A percentile compares a stretch with the other conserved stretches of the same genome.
These are phyloP conservation scores for Salix arbutifolia DNA, from an alignment of 345 rosid species.

Conservation along the genomic window DNA sequence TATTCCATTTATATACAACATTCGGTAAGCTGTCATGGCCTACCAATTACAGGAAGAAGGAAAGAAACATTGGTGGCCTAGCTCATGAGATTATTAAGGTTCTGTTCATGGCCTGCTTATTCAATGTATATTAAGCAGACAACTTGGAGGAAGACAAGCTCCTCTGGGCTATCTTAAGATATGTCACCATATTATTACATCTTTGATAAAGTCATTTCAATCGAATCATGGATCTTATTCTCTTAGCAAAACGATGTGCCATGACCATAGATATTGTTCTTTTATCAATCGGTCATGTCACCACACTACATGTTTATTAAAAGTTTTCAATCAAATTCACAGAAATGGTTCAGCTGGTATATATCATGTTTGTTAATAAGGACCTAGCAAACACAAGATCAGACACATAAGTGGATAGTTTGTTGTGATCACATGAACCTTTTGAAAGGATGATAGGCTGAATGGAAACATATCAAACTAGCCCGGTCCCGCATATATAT, in stretches of 20 bases:
- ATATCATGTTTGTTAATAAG: background rate
- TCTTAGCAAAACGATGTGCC: background rate
- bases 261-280: background rate
- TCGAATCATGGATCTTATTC: conserved; percentile 1
- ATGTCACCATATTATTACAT: background rate
- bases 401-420: background rate
- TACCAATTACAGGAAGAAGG: background rate
- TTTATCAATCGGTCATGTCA: background rate
- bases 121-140: background rate
- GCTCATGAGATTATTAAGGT: background rate
- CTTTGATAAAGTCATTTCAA: background rate
- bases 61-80: background rate
- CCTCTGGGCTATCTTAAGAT: background rate
- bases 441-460: conserved; percentile 13
- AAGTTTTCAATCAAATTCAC: background rate
- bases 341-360: background rate
- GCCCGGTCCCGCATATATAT: background rate
- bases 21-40: background rate
- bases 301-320: background rate
- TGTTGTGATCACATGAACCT: conserved; percentile 3
- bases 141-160: background rate
- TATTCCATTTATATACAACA: background rate
- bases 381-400: background rate
- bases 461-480: background rate
- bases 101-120: background rate